A percentile compares a stretch with the other conserved stretches of the same genome.
phyloP scores from a whole-genome alignment of 2,329 filamentous ascomycete species.

The Penicillium expansum region DNA sequence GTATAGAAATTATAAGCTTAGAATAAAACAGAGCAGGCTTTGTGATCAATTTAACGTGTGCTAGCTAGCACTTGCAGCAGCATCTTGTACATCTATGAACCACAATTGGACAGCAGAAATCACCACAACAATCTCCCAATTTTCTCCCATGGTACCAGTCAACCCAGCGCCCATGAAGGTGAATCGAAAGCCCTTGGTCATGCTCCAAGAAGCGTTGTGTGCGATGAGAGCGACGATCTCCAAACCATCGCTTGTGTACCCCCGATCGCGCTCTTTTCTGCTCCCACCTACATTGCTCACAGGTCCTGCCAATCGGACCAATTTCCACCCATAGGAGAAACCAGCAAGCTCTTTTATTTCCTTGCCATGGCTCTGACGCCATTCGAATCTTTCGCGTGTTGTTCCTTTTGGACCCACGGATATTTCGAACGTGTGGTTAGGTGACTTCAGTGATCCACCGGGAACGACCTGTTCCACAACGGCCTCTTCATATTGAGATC shows the following conservation, averaged over 20 bases:
- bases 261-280: constrained; percentile 7
- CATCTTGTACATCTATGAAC: constrained; percentile 4
- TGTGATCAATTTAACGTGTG: not conserved
- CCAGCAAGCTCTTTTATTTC: constrained; percentile 15
- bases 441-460: not conserved
- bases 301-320: constrained; percentile 9
- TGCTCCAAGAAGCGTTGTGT: constrained; percentile 14
- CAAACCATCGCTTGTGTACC: constrained; percentile 12
- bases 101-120: constrained; percentile 13
- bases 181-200: constrained; percentile 12
- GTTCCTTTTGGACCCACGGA: not conserved
- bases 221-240: constrained; percentile 16
- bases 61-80: too few relatives aligned
- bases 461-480: constrained; percentile 1
- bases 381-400: constrained; percentile 7
- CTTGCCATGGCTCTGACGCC: constrained; percentile 11
- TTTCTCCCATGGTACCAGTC: constrained; percentile 8
- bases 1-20: not conserved
- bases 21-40: not conserved
- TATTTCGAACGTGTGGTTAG: constrained; percentile 4
- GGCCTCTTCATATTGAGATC: not conserved
- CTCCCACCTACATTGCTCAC: not conserved
- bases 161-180: constrained; percentile 9
- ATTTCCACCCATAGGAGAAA: constrained; percentile 10
- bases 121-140: constrained; percentile 12